Base-by-base conservation (phyloP, 1,284 basidiomycete genomes). In the Pseudozyma pruni region DNA sequence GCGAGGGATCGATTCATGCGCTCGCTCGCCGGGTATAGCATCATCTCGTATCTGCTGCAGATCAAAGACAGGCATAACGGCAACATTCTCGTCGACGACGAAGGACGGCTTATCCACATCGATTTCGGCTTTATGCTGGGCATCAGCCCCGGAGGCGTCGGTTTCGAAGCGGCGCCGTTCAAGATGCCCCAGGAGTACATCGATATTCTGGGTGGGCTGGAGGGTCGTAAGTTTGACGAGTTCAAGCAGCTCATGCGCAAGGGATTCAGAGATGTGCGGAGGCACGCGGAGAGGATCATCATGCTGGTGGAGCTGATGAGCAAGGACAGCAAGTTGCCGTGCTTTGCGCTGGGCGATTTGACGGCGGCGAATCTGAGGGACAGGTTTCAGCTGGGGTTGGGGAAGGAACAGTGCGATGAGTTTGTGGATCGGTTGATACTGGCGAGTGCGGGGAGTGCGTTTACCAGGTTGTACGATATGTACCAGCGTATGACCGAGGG, bases 31-130 rank as follows among this genome's bases (percentile, higher is more conserved):
- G 83, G 80, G 11, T 98, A 98, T 83, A 96, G 93, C 1, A 87
- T 98, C 62, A 90, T 98, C 41, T 94, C 93, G 11, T 98, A 93
- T 83, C 88, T 98, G 20, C 87, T 99, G 3, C 96, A 98, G 85
- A 92, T 99, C 84, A 99, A 99, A 84, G 95, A 98, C 84, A 88
- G 96, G 22, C 96, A 99, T 82, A 99, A 99, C 78, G 96, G 96
- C 42, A 99, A 98, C 82, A 98, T 99, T 60, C 87, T 99, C 4
- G 85, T 99, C 34, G 96, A 98, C 83, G 88, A 92, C 49, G 92
- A 96, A 44, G 96, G 96, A 0, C 94, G 96, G 76, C 85, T 95
- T 16, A 89, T 95, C 59, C 75, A 98, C 83, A 98, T 98, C 72
- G 96, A 98, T 84, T 99, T 98, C 83, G 96, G 96, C 0, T 98